These are phyloP conservation scores for Zygosaccharomyces bisporus DNA, from an alignment of 805 yeast genomes.

Conservation along the genomic window DNA sequence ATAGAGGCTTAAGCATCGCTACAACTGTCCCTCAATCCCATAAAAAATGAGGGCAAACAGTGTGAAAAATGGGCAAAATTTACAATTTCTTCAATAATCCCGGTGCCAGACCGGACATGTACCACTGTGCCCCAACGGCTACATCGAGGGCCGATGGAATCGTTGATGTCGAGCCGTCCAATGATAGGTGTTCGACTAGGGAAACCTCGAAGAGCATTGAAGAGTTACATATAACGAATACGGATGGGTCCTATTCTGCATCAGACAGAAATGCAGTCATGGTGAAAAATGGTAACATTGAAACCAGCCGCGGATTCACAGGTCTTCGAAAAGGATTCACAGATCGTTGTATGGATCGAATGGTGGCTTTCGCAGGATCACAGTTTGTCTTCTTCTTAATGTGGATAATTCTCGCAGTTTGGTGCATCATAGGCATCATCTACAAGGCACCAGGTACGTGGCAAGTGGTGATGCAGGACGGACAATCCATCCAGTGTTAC, in stretches of 20 bases:
- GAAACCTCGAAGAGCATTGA: background rate
- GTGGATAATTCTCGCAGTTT: constrained; percentile 28
- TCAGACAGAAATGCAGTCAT: background rate
- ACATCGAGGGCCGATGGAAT: constrained; percentile 5
- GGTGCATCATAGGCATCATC: constrained; percentile 32
- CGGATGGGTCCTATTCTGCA: background rate
- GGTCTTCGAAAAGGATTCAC: constrained; percentile 26
- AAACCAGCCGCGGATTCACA: constrained; percentile 25
- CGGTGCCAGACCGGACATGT: constrained; percentile 17
- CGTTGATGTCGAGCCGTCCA: background rate
- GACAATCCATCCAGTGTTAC: constrained; percentile 40
- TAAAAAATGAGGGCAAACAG: background rate
- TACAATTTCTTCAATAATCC: constrained; percentile 25
- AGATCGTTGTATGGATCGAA: constrained; percentile 25
- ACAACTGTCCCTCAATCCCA: background rate
- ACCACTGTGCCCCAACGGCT: constrained; percentile 14
- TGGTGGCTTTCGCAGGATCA: constrained; percentile 31
- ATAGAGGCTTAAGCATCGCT: background rate
- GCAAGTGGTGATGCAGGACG: constrained; percentile 44
- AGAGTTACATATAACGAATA: background rate
- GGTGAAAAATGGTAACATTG: constrained; percentile 18
- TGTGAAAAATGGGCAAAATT: constrained; percentile 20
- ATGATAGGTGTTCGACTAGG: background rate
- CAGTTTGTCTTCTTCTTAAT: constrained; percentile 28
- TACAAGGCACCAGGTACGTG: constrained; percentile 35